Conservation (phyloP, 306 rosid species). For the Trifolium pratense region DNA sequence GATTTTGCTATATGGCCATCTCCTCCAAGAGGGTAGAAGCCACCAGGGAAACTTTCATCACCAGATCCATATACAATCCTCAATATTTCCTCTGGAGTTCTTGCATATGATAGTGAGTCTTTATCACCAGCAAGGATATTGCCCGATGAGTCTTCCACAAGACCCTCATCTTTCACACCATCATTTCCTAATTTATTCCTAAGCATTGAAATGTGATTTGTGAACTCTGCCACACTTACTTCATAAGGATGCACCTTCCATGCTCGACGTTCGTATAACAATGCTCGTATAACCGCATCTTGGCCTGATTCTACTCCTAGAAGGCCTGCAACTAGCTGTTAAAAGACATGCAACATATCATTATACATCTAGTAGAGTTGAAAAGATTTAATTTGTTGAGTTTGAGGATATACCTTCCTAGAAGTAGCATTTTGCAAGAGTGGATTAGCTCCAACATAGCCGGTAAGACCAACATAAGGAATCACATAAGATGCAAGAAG, state of each 20-base stretch:
- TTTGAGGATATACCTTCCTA: constrained; percentile 48
- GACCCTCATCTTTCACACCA: constrained; percentile 87
- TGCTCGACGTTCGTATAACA: constrained; percentile 47
- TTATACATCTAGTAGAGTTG: neutral
- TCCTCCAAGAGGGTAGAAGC: constrained; percentile 76
- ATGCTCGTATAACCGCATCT: constrained; percentile 51
- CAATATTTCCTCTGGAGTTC: constrained; percentile 71
- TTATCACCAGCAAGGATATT: constrained; percentile 66
- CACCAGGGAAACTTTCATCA: constrained; percentile 68
- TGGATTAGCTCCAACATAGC: constrained; percentile 77
- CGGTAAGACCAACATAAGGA: constrained; percentile 91
- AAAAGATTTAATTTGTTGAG: neutral
- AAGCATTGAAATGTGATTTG: constrained; percentile 59
- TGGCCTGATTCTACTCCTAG: constrained; percentile 81
- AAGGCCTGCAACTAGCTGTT: constrained; percentile 58
- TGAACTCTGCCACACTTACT: constrained; percentile 65
- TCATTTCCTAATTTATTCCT: constrained; percentile 58
- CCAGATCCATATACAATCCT: constrained; percentile 72
- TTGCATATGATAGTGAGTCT: constrained; percentile 55
- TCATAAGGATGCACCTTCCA: constrained; percentile 53
- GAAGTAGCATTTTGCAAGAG: constrained; percentile 49
- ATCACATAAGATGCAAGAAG: constrained; percentile 71
- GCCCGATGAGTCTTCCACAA: constrained; percentile 31
- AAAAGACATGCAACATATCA: neutral
- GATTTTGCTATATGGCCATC: constrained; percentile 65